Base-by-base conservation (phyloP, 257 asterid species). In the Dorcoceras hygrometricum region DNA sequence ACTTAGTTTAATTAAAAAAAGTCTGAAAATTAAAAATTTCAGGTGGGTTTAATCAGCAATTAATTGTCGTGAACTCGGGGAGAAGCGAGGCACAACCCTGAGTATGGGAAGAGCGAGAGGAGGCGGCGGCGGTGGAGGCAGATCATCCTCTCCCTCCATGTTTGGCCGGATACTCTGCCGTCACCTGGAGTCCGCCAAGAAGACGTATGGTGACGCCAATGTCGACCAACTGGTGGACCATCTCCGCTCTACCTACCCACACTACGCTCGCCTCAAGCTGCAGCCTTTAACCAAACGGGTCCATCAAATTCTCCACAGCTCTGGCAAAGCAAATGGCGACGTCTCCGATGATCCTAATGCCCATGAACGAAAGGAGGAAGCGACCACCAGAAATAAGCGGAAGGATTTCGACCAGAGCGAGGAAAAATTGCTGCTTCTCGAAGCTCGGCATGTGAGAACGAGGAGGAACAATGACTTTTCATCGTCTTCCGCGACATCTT, bases 161-260 rank as follows among this genome's bases (percentile, higher is more conserved):
- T 69, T 68, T 46, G 82, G 76, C 39, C 73, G 78, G 31, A 62
- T 66, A 12, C 93, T 92, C 28, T 76, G 77, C 48, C 77, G 75
- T 23, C 81, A 73, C 72, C 83, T 89, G 12, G 78, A 79, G 25
- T 55, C 77, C 18, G 65, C 74, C 56, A 31, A 61, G 25, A 80
- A 81, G 70, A 67, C 66, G 18, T 65, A 69, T 48, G 70, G 67
- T 8, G 59, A 65, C 31, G 68, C 75, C 14, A 62, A 82, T 56
- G 76, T 72, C 9, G 97, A 92, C 20, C 79, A 92, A 63, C 71
- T 92, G 58, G 97, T 89, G 50, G 82, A 75, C 60, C 83, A 80
- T 70, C 89, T 92, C 73, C 88, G 95, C 31, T 63, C 87, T 27
- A 62, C 78, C 23, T 78, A 77, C 75, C 75, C 81, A 5, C 73